Percentiles rank a stretch among this genome's conserved stretches.
Conservation (phyloP, 176 grass and related monocot genomes). For the Cymbopogon citratus region DNA sequence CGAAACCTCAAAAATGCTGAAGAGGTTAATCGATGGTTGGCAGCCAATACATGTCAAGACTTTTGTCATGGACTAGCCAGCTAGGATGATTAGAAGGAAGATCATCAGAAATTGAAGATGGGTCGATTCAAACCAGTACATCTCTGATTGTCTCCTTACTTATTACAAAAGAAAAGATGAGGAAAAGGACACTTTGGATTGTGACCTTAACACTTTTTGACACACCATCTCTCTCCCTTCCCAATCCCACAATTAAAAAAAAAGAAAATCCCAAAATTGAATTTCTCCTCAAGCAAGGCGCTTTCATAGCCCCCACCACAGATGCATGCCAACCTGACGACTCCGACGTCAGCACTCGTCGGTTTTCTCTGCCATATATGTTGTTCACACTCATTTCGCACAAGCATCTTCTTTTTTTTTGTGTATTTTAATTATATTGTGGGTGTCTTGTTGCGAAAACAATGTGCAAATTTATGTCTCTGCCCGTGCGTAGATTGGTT, state of each 20-base stretch:
- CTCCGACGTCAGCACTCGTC: conserved; percentile 6
- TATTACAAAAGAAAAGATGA: conserved; percentile 32
- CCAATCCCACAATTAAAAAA: too few relatives aligned
- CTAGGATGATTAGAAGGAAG: conserved; percentile 17
- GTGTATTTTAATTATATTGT: not conserved
- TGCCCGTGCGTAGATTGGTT: not conserved
- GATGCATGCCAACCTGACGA: conserved; percentile 20
- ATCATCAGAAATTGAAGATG: not conserved
- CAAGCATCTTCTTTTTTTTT: not conserved
- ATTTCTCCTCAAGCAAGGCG: not conserved
- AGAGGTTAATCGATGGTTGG: conserved; percentile 26
- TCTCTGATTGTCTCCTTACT: conserved; percentile 35
- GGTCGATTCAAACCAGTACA: conserved; percentile 11
- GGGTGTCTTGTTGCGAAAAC: not conserved
- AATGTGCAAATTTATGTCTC: not conserved
- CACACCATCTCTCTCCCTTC: not conserved
- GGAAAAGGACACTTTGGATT: conserved; percentile 16
- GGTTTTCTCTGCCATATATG: not conserved
- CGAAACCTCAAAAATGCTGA: conserved; percentile 2
- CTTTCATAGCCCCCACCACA: not conserved
- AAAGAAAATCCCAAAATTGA: not conserved
- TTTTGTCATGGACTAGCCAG: not conserved
- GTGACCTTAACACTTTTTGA: conserved; percentile 23
- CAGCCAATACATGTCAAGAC: conserved; percentile 31
- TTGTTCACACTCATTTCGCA: not conserved